Conservation (phyloP, 176 grass and related monocot species). For the Oryza brachyantha region DNA sequence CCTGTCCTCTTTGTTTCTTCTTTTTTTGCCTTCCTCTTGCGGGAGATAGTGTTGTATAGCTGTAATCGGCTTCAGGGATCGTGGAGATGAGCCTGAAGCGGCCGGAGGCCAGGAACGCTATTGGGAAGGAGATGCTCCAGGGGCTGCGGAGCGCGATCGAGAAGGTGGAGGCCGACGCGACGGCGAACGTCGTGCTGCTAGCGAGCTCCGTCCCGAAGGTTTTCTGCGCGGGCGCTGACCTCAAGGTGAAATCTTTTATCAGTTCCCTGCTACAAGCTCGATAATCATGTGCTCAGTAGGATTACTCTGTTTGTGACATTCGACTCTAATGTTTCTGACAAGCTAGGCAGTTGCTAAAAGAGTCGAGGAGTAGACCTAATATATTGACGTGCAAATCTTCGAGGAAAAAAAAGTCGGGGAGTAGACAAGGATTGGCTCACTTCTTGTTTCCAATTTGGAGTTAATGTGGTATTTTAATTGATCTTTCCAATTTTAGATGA, state of each 20-base stretch:
- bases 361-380: too few species aligned
- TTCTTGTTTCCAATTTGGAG: not conserved
- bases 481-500: not conserved
- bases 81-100: slow-evolving; percentile 74
- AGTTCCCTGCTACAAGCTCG: not conserved
- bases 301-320: not conserved
- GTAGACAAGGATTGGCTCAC: not conserved
- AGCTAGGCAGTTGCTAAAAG: not conserved
- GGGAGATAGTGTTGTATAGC: not conserved
- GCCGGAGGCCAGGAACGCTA: slow-evolving; percentile 85
- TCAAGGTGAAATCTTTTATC: slow-evolving; percentile 53
- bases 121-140: slow-evolving; percentile 84
- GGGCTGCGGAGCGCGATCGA: slow-evolving; percentile 58
- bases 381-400: too few species aligned
- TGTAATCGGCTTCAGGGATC: slow-evolving; percentile 49
- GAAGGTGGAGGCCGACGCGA: slow-evolving; percentile 51
- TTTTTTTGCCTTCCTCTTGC: too few species aligned
- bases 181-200: slow-evolving; percentile 61
- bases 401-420: too few species aligned
- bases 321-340: too few species aligned
- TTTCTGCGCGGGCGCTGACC: slow-evolving; percentile 90
- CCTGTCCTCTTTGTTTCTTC: too few species aligned
- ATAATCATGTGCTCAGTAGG: not conserved
- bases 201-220: slow-evolving; percentile 73
- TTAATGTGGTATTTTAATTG: not conserved